These are phyloP conservation scores for Phytophthora pinifolia DNA, from an alignment of 352 stramenopile genomes.

Conservation along the genomic window DNA sequence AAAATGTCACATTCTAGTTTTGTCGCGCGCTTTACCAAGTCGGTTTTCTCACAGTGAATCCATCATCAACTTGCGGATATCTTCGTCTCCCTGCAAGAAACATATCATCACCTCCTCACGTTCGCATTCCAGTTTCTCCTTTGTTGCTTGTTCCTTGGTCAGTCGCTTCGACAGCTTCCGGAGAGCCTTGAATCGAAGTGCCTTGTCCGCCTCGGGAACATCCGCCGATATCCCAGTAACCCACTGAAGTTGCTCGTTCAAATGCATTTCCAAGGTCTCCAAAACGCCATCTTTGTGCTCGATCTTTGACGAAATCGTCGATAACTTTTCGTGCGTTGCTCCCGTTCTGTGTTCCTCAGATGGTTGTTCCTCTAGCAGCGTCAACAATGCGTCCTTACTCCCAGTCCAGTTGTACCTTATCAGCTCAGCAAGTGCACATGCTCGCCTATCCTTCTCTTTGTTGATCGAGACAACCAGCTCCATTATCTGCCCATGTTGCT, in stretches of 20 bases:
- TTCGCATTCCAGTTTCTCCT: slow-evolving; percentile 14
- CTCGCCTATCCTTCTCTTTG: slow-evolving; percentile 19
- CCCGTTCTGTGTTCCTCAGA: background rate
- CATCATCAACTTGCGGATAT: slow-evolving; percentile 12
- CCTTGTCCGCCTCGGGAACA: slow-evolving; percentile 8
- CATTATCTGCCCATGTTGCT: slow-evolving; percentile 27
- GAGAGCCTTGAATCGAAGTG: slow-evolving; percentile 11
- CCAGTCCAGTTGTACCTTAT: slow-evolving; percentile 12
- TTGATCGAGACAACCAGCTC: slow-evolving; percentile 30
- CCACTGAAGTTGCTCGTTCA: slow-evolving; percentile 25
- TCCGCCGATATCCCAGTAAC: slow-evolving; percentile 6
- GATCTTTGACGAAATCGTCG: slow-evolving; percentile 16
- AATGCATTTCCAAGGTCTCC: slow-evolving; percentile 14
- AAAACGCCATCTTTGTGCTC: slow-evolving; percentile 14
- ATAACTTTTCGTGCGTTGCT: slow-evolving; percentile 11
- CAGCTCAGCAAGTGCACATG: slow-evolving; percentile 16
- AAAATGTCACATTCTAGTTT: too few relatives aligned
- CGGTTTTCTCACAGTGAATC: background rate
- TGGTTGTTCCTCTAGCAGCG: slow-evolving; percentile 8
- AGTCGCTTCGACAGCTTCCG: slow-evolving; percentile 16
- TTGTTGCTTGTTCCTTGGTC: slow-evolving; percentile 17
- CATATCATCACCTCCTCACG: slow-evolving; percentile 4
- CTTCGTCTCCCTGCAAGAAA: slow-evolving; percentile 10
- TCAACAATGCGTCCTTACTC: slow-evolving; percentile 10
- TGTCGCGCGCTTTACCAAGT: too few relatives aligned